Conservation (phyloP, 805 yeast species). For the Yarrowia deformans region DNA sequence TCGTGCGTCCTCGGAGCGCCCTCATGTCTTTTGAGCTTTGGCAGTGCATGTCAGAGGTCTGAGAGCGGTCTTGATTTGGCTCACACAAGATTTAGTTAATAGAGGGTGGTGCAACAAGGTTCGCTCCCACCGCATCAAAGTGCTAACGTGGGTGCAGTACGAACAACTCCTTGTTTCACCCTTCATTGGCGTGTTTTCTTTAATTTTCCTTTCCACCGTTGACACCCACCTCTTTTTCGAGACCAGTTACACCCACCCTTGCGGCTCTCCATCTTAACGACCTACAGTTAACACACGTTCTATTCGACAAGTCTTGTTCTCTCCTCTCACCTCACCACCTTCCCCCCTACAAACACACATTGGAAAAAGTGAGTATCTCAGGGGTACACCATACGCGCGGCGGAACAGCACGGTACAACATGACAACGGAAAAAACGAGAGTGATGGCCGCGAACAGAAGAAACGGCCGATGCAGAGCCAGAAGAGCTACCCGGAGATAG, state of each 20-base stretch:
- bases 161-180: slow-evolving; percentile 34
- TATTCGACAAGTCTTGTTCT: no score
- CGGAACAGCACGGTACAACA: neutral
- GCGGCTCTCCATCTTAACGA: no score
- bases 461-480: neutral
- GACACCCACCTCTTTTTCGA: neutral
- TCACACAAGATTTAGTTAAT: neutral
- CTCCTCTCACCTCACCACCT: no score
- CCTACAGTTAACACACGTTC: no score
- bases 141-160: slow-evolving; percentile 7
- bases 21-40: no score
- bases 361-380: slow-evolving; percentile 13
- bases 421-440: neutral
- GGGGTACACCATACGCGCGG: slow-evolving; percentile 3
- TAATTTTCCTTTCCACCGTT: neutral
- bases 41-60: no score
- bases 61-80: no score
- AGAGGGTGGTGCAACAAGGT: neutral
- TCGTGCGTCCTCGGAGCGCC: no score
- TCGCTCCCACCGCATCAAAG: slow-evolving; percentile 15
- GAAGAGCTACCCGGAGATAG: no score
- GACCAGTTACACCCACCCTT: neutral
- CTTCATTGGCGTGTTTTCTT: slow-evolving; percentile 21
- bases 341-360: neutral
- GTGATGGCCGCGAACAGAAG: neutral